Base-by-base conservation (phyloP, 768 basidiomycete genomes). In the Leucosporidium yakuticum region DNA sequence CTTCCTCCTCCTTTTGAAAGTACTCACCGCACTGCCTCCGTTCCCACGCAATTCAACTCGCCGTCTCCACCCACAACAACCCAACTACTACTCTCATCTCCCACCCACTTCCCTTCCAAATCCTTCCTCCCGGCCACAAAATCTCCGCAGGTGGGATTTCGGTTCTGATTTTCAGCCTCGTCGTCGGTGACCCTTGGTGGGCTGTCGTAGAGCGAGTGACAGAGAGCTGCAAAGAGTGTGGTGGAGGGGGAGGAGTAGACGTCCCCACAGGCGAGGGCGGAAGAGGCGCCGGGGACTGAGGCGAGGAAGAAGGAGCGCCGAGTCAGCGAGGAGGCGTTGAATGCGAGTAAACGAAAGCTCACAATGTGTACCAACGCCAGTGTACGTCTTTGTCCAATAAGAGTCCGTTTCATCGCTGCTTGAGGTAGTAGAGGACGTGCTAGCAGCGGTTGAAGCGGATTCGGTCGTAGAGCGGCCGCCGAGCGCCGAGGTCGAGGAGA, bases 161-260 rank as follows among this genome's bases (percentile, higher is more conserved):
- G 55, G 32, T 56, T 56, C 32, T 56, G 25, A 21, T 23, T 56
- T 2, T 20, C 20, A 7, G 11, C 8, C 39, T 8, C 39, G 17
- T 44, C 39, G 2, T 15, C n/a, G 55, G 4, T 32, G 55, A 32
- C 23, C 4, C 55, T 31, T 15, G 55, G 55, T 4, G 32, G 19
- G 31, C 9, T 19, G 55, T 56, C 55, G 55, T 56, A 56, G 2
- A 32, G 31, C 1, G 29, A 15, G 12, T 56, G 5, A 31, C 55
- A 56, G 31, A 56, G 55, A 4, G 55, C 55, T 2, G 55, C 55
- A 20, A 56, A 56, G 55, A 56, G 55, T 2, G 29, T 34, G 17
- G 55, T 56, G 31, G 55, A 56, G 1, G 55, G 55, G 7, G 55
- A 56, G 32, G 55, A 32, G 31, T 56, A 56, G 55, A 34, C 55